phyloP scores from a whole-genome alignment of 2,329 filamentous ascomycete species.

The Aspergillus terreus region DNA sequence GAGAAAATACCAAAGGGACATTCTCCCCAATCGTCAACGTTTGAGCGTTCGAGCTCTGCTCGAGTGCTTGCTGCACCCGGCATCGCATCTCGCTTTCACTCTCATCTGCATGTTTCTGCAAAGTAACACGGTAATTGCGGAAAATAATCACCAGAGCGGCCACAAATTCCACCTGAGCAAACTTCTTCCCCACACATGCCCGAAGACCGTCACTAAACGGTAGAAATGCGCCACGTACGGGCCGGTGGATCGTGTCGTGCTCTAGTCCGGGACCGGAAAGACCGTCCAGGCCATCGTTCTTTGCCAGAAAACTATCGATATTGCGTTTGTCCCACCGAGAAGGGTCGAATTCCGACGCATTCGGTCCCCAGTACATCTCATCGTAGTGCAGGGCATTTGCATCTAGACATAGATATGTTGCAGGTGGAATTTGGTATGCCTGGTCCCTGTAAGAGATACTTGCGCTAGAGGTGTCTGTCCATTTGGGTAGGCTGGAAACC shows the following conservation, averaged over 20 bases:
- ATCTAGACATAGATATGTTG: constrained; percentile 15
- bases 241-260: constrained; percentile 18
- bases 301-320: constrained; percentile 16
- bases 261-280: constrained; percentile 15
- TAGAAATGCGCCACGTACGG: constrained; percentile 18
- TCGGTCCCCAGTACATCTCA: constrained; percentile 19
- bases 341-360: constrained; percentile 13
- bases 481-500: constrained; percentile 24
- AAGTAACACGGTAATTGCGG: constrained; percentile 12
- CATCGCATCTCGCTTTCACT: not conserved
- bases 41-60: not conserved
- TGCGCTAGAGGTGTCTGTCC: constrained; percentile 6
- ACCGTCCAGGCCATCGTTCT: constrained; percentile 11
- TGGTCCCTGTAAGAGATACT: constrained; percentile 10
- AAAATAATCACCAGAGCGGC: constrained; percentile 12
- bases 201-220: constrained; percentile 21
- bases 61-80: not conserved
- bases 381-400: constrained; percentile 16
- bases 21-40: not conserved
- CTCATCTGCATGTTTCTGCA: not conserved
- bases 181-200: constrained; percentile 22
- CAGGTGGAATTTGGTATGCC: constrained; percentile 13
- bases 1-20: not conserved
- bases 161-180: constrained; percentile 24
- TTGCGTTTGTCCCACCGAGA: constrained; percentile 16